Evolutionary conservation across 805 yeast genomes (phyloP), one percentile per base, ranked within the genome.

Genomic region (Candida ovalis): DNA sequence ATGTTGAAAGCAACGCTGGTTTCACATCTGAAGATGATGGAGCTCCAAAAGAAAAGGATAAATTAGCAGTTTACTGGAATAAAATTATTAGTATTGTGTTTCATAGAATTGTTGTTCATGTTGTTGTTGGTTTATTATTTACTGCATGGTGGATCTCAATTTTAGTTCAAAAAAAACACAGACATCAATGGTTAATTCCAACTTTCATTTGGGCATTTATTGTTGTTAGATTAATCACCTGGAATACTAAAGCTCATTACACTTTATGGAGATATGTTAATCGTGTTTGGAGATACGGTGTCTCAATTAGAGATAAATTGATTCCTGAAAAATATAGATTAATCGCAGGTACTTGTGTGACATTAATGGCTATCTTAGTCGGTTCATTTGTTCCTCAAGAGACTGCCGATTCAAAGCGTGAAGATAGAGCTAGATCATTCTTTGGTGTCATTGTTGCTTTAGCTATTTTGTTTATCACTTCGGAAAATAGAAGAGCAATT

Each of bases 391-490:
- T 76, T 8, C 75, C 79, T 2, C 63, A 68, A 9, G 78, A 75
- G 53, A 71, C 76, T 28, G 63, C 60, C 3, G 75, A 72, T 52
- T 77, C 84, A 8, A 60, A 53, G 46, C 68, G 79, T 52, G 52
- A 64, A 22, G 85, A 81, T 54, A 72, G 86, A 48, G 83, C 80
- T 3, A 68, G 80, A 41, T 78, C 86, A 5, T 77, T 81, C 55
- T 71, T 78, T 44, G 86, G 86, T 0, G 63, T 74, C 44, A 57
- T 75, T 30, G 76, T 80, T 25, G 71, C 82, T 18, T 55, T 80
- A 36, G 55, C 62, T 28, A 67, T 68, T 0, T 69, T 81, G 45
- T 80, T 62, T 49, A 44, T 65, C 37, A 71, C 83, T 32, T 76
- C 82, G 12, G 67, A 67, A 33, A 69, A 77, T 60, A 67, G 79